Evolutionary conservation across 768 basidiomycete species (phyloP).

Genomic region (Mycena rosella): DNA sequence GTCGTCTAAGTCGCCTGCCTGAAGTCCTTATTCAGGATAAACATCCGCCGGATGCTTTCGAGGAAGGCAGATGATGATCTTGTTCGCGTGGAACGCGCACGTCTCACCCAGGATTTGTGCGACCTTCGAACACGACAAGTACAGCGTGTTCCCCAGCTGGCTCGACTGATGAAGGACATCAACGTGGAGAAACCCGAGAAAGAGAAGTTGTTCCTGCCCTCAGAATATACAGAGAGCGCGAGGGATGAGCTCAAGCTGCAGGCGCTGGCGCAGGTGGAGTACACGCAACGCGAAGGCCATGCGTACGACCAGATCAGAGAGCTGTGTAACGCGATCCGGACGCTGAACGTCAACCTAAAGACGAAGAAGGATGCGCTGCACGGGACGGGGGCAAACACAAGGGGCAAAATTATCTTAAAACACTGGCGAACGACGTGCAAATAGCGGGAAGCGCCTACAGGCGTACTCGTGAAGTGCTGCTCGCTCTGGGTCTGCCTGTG

Average conservation of each 20-base stretch:
- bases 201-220: background rate
- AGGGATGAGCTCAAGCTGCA: background rate
- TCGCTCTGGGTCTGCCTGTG: background rate
- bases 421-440: background rate
- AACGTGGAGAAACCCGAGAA: slow-evolving; percentile 5
- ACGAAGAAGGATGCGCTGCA: background rate
- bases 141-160: background rate
- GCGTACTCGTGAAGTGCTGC: background rate
- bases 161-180: background rate
- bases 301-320: background rate
- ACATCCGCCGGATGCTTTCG: background rate
- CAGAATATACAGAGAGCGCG: background rate
- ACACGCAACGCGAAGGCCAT: background rate
- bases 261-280: background rate
- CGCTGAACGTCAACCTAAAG: too few relatives aligned
- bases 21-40: background rate
- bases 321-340: background rate
- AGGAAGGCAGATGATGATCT: background rate
- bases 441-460: background rate
- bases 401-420: slow-evolving; percentile 54
- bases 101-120: background rate
- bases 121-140: background rate
- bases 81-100: background rate
- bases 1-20: background rate
- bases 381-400: background rate